Evolutionary conservation across 768 basidiomycete genomes (phyloP), one percentile per base, ranked within the genome.

Genomic region (Suillus alpinus): DNA sequence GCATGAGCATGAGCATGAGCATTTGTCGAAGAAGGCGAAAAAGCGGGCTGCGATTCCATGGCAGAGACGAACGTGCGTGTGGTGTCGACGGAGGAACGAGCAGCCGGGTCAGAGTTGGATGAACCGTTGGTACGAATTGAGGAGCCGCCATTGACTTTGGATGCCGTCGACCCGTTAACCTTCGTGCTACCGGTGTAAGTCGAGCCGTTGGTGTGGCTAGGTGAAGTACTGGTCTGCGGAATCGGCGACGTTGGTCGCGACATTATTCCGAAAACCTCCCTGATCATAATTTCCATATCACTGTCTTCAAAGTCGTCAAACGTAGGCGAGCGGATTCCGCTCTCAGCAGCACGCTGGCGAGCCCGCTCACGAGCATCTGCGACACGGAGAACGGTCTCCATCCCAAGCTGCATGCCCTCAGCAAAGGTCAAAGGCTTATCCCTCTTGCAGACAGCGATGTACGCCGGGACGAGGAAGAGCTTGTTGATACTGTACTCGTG

Each of bases 381-480:
- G 39, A 81, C 60, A 14, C 73, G 75, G 14, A 76, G 60, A 3
- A 75, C 68, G 0, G 76, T 76, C 60, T 76, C 71, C 63, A 75
- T 68, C 0, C 81, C 80, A 23, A 84, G 75, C 37, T 73, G 73
- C 56, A 71, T 66, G 20, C 77, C 81, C 59, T 83, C 83, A 7
- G 69, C 71, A 56, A 76, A 63, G 4, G 68, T 59, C 31, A 81
- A 63, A 16, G 78, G 67, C 31, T 74, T 74, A 1, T 73, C 72
- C 20, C 80, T 69, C 56, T 69, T 73, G 62, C 75, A 75, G 52
- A 81, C 67, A 1, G 62, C 57, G 39, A 74, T 59, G 58, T 75
- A 80, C 0, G 79, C 69, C 0, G 74, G 70, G 4, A 81, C 53
- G 12, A 79, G 74, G 43, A 74, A 75, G 3, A 71, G 66, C 0